phyloP scores from a whole-genome alignment of 2,329 filamentous ascomycete genomes.

The Magnaporthiopsis poae region DNA sequence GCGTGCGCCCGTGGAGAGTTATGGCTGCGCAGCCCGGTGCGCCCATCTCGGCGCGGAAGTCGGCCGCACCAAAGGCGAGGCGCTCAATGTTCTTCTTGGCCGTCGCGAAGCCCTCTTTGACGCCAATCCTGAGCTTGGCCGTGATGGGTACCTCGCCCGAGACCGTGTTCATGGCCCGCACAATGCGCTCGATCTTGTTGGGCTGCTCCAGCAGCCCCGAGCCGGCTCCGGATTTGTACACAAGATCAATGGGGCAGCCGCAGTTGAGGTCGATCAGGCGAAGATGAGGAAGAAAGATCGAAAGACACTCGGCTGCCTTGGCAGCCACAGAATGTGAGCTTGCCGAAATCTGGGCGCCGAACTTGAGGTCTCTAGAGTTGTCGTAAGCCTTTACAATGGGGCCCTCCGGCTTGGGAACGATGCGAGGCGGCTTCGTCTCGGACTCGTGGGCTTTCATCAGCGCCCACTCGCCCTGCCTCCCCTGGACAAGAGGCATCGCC shows the following conservation, averaged over 20 bases:
- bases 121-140: conserved; percentile 88
- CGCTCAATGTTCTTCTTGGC: conserved; percentile 74
- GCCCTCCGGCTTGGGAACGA: conserved; percentile 39
- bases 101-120: conserved; percentile 67
- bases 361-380: conserved; percentile 71
- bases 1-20: conserved; percentile 83
- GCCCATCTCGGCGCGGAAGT: conserved; percentile 59
- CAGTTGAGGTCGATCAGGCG: conserved; percentile 93
- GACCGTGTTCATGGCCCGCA: conserved; percentile 90
- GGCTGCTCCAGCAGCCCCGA: conserved; percentile 84
- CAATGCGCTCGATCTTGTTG: conserved; percentile 83
- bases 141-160: conserved; percentile 86
- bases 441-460: conserved; percentile 84
- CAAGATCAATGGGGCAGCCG: conserved; percentile 90
- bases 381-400: conserved; percentile 66
- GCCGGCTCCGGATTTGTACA: conserved; percentile 78
- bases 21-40: conserved; percentile 86
- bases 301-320: conserved; percentile 77
- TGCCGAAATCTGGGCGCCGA: conserved; percentile 84
- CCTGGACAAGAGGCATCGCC: conserved; percentile 78
- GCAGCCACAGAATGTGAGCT: conserved; percentile 85
- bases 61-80: conserved; percentile 68
- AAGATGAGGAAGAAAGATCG: conserved; percentile 66
- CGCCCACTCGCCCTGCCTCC: conserved; percentile 86
- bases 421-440: conserved; percentile 63